Evolutionary conservation across 257 asterid species (phyloP), one percentile per base, ranked within the genome.

Genomic region (Hygrophila difformis): DNA sequence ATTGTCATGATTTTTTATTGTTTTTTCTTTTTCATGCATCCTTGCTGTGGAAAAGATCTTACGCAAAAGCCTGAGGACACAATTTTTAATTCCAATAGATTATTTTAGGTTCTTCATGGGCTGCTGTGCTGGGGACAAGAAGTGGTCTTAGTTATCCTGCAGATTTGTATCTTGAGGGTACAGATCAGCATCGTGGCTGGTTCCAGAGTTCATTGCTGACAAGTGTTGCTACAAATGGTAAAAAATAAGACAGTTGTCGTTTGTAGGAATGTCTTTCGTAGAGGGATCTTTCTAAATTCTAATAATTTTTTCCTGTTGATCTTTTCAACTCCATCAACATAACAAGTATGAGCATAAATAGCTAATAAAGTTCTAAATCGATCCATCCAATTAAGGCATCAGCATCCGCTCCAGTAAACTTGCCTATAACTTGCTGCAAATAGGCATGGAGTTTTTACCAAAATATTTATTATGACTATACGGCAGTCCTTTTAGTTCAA

Each of bases 141-240:
- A 58, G 53, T 19, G 71, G 74, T 56, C 86, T 86, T 48, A 68
- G 71, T 60, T 89, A 74, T 70, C 97, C 98, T 29, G 98, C 98
- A 42, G 98, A 89, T 79, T 61, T 89, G 71, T 89, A 89, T 65
- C 85, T 89, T 6, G 98, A 89, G 76, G 98, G 98, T 38, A 79
- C 98, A 47, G 98, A 89, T 77, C 98, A 89, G 77, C 98, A 89
- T 74, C 98, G 98, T 55, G 98, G 98, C 60, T 89, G 98, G 98
- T 89, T 89, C 72, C 98, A 89, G 28, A 89, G 98, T 74, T 89
- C 96, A 45, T 62, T 89, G 59, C 60, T 89, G 65, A 85, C 96
- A 13, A 89, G 98, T 69, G 38, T 85, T 69, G 98, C 98, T 28
- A 73, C 96, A 7, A 82, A 82, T 66, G 98, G 98, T 85, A 63